Base-by-base conservation (phyloP, 2,329 filamentous ascomycete genomes). In the Beauveria caledonica region DNA sequence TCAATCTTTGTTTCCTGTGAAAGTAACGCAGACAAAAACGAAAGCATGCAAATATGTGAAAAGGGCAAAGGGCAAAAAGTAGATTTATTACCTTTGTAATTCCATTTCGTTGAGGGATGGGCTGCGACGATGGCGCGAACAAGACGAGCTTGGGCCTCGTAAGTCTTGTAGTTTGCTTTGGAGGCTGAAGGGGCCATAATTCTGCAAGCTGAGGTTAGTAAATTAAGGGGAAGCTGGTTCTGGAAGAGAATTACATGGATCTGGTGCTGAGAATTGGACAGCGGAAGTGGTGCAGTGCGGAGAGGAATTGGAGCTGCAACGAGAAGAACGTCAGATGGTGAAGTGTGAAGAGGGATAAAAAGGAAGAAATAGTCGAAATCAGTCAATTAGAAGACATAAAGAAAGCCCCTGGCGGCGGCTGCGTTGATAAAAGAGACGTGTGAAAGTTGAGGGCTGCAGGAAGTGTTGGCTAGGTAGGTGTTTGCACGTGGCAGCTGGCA, bases 101-200 rank as follows among this genome's bases (percentile, higher is more conserved):
- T 83, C 58, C 86, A 79, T 63, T 80, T 83, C 0, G 81, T 67
- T 0, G 74, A 73, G 0, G 79, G 79, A 58, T 82, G 77, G 3
- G 83, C 81, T 0, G 84, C 85, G 0, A 87, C 73, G 25, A 87
- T 79, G 5, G 85, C 84, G 1, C 83, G 80, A 3, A 87, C 74
- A 40, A 87, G 79, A 50, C 85, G 83, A 21, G 79, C 78, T 64
- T 84, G 82, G 0, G 80, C 76, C 69, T 87, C 84, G 68, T 84
- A 85, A 2, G 76, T 77, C 63, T 80, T 81, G 73, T 86, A 87
- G 65, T 84, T 86, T 15, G 80, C 76, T 59, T 77, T 77, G 57
- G 67, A 57, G 39, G 62, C 70, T 33, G 70, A 53, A 3, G 77
- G 70, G 4, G 80, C 73, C 81, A 84, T 83, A 13, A 4, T 64